Conservation (phyloP, 1,284 basidiomycete genomes). For the Puccinia coronata region DNA sequence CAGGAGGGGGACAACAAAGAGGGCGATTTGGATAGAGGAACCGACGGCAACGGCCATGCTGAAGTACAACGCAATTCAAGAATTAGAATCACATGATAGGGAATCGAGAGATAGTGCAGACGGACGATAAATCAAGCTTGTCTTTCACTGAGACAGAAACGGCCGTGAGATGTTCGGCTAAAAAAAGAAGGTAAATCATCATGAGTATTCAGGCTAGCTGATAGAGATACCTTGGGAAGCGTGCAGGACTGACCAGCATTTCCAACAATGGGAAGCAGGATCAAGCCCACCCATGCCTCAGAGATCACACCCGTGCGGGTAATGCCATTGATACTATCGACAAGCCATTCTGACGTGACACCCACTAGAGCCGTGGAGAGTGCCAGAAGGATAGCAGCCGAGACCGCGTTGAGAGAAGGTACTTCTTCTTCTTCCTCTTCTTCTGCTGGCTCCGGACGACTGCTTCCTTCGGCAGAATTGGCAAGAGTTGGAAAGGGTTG, state of each 20-base stretch:
- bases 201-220: background rate
- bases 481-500: background rate
- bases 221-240: too few relatives aligned
- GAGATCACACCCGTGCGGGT: constrained; percentile 63
- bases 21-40: constrained; percentile 42
- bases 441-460: constrained; percentile 56
- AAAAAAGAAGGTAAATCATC: background rate
- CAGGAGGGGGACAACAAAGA: constrained; percentile 40
- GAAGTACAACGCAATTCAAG: background rate
- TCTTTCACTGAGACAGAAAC: constrained; percentile 35
- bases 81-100: background rate
- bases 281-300: constrained; percentile 52
- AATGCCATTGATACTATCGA: constrained; percentile 59
- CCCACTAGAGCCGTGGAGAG: constrained; percentile 71
- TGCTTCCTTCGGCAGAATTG: constrained; percentile 26
- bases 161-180: constrained; percentile 45
- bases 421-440: too few relatives aligned
- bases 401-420: constrained; percentile 66
- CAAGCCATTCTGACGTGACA: constrained; percentile 62
- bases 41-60: constrained; percentile 45
- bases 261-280: constrained; percentile 44
- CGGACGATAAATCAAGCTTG: constrained; percentile 40
- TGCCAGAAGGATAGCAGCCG: constrained; percentile 65
- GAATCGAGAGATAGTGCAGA: background rate
- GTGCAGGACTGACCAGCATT: constrained; percentile 31